phyloP scores from a whole-genome alignment of 1,284 basidiomycete species.

The Malassezia sp. region DNA sequence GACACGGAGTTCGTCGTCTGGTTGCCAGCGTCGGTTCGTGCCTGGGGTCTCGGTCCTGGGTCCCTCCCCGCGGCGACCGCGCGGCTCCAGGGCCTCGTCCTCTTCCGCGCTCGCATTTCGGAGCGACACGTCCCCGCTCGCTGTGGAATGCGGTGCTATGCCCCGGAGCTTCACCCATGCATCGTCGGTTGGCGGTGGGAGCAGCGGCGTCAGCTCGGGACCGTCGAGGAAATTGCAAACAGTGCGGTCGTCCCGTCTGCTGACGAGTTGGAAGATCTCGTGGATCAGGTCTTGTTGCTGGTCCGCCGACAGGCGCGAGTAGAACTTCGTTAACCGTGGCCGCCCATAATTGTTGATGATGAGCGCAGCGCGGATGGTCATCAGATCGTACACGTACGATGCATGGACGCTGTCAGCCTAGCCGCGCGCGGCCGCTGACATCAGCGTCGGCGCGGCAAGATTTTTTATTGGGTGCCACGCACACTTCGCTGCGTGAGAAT shows the following conservation, averaged over 20 bases:
- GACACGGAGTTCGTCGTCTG: slow-evolving; percentile 33
- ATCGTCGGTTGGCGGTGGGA: slow-evolving; percentile 26
- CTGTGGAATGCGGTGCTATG: neutral
- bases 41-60: neutral
- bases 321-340: slow-evolving; percentile 89
- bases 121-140: neutral
- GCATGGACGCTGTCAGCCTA: too few species aligned
- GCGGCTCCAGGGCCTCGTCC: slow-evolving; percentile 19
- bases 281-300: slow-evolving; percentile 39
- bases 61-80: too few species aligned
- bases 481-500: too few species aligned
- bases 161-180: slow-evolving; percentile 10
- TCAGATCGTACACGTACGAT: too few species aligned
- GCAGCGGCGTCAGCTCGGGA: slow-evolving; percentile 35
- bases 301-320: slow-evolving; percentile 48
- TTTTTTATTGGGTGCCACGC: too few species aligned
- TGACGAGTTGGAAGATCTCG: slow-evolving; percentile 39
- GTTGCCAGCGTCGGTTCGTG: slow-evolving; percentile 7
- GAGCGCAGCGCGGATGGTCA: slow-evolving; percentile 77
- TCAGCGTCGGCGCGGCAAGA: too few species aligned
- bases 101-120: slow-evolving; percentile 13
- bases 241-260: slow-evolving; percentile 28
- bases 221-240: slow-evolving; percentile 45
- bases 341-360: slow-evolving; percentile 80
- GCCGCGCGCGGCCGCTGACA: too few species aligned